Percentiles rank a stretch among this genome's conserved stretches.
These are phyloP conservation scores for Vaccinium myrtillus DNA, from an alignment of 148 eudicot species.

Conservation along the genomic window DNA sequence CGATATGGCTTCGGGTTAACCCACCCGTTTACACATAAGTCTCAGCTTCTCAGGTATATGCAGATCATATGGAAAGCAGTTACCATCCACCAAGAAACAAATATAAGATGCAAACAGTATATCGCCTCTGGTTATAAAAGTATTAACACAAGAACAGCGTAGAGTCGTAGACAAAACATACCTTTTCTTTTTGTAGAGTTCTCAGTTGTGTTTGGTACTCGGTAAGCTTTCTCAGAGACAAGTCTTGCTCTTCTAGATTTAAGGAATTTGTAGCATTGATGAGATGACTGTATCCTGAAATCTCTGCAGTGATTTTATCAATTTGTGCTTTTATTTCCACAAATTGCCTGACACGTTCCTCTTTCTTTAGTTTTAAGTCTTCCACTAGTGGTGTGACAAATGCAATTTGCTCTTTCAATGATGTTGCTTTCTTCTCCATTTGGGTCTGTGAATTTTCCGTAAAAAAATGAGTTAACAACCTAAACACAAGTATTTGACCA, in stretches of 20 bases:
- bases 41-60: background rate
- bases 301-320: constrained; percentile 47
- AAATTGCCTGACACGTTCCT: constrained; percentile 58
- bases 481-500: background rate
- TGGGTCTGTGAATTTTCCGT: constrained; percentile 31
- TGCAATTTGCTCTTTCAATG: constrained; percentile 62
- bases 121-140: background rate
- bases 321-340: constrained; percentile 56
- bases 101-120: background rate
- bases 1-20: background rate
- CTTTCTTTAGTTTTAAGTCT: constrained; percentile 48
- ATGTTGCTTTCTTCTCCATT: constrained; percentile 33
- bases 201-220: constrained; percentile 53
- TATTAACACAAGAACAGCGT: background rate
- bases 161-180: constrained; percentile 21
- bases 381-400: constrained; percentile 48
- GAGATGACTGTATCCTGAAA: constrained; percentile 48
- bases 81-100: background rate
- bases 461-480: background rate
- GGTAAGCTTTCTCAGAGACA: constrained; percentile 55
- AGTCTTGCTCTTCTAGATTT: constrained; percentile 48
- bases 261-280: constrained; percentile 30
- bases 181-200: constrained; percentile 68
- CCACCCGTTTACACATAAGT: background rate
- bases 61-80: background rate